phyloP scores from a whole-genome alignment of 1,284 basidiomycete genomes.

The Coriolopsis trogii region DNA sequence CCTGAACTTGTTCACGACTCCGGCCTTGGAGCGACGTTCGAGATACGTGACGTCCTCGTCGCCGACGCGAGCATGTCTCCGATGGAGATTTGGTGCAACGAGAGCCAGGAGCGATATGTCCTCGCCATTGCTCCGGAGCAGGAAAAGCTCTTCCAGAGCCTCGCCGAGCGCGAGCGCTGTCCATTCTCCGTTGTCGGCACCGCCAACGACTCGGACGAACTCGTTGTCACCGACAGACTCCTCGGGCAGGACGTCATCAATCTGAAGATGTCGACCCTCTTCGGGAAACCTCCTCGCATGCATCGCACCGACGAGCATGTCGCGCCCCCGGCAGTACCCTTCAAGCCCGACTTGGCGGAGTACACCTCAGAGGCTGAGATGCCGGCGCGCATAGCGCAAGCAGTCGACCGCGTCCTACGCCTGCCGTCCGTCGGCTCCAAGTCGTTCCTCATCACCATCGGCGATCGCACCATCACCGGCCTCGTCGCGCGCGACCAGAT shows the following conservation, averaged over 20 bases:
- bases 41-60: conserved; percentile 91
- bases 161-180: conserved; percentile 90
- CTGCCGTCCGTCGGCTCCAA: conserved; percentile 95
- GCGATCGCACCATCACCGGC: conserved; percentile 93
- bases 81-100: conserved; percentile 99
- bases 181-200: conserved; percentile 91
- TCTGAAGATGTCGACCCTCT: conserved; percentile 93
- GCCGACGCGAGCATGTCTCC: conserved; percentile 96
- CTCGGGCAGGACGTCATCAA: conserved; percentile 83
- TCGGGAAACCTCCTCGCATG: conserved; percentile 97
- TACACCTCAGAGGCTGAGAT: conserved; percentile 57
- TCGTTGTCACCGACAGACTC: conserved; percentile 90
- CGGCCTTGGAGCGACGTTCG: conserved; percentile 88
- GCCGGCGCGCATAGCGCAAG: conserved; percentile 56
- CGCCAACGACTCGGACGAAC: conserved; percentile 80
- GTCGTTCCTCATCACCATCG: conserved; percentile 98
- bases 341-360: conserved; percentile 73
- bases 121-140: conserved; percentile 78
- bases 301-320: conserved; percentile 71
- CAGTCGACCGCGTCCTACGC: conserved; percentile 83
- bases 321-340: conserved; percentile 52
- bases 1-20: conserved; percentile 98
- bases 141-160: conserved; percentile 66
- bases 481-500: conserved; percentile 97
- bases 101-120: conserved; percentile 98